A percentile compares a stretch with the other conserved stretches of the same genome.
Conservation (phyloP, 2,329 filamentous ascomycete species). For the Diaporthe sp. region DNA sequence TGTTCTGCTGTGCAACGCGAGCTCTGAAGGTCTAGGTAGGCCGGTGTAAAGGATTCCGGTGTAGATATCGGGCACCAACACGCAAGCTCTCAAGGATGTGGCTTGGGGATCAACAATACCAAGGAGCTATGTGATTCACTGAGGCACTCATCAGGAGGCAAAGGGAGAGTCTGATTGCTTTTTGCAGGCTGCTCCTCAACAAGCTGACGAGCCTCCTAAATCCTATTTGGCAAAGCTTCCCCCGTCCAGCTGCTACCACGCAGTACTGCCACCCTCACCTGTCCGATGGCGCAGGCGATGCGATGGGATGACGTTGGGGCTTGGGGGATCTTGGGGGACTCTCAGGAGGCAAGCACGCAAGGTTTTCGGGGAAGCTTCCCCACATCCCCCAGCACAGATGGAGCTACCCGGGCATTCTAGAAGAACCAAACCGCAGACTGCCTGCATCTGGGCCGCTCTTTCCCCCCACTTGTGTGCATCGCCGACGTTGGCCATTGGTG, state of each 20-base stretch:
- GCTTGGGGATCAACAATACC: constrained; percentile 30
- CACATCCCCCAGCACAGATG: constrained; percentile 21
- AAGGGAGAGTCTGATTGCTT: constrained; percentile 20
- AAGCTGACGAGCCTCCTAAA: constrained; percentile 32
- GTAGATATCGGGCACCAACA: constrained; percentile 30
- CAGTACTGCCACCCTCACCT: constrained; percentile 26
- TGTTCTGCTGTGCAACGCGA: constrained; percentile 22
- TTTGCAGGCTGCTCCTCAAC: constrained; percentile 20
- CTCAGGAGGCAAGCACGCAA: neutral
- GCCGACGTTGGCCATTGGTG: constrained; percentile 14
- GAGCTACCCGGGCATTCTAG: constrained; percentile 23
- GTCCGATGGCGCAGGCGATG: constrained; percentile 5
- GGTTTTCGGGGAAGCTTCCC: constrained; percentile 28
- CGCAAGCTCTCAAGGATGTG: constrained; percentile 22
- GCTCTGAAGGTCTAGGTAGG: neutral
- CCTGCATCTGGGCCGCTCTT: neutral
- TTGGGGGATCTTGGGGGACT: neutral
- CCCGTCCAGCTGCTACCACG: constrained; percentile 6
- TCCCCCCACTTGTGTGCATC: constrained; percentile 12
- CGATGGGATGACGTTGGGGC: constrained; percentile 20
- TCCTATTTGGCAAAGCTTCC: constrained; percentile 13
- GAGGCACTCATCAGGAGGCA: constrained; percentile 13
- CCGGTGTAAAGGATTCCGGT: constrained; percentile 2
- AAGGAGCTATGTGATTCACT: constrained; percentile 26
- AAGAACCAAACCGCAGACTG: neutral